Conservation (phyloP, 1,284 basidiomycete species). For the Xanthoconium separans region DNA sequence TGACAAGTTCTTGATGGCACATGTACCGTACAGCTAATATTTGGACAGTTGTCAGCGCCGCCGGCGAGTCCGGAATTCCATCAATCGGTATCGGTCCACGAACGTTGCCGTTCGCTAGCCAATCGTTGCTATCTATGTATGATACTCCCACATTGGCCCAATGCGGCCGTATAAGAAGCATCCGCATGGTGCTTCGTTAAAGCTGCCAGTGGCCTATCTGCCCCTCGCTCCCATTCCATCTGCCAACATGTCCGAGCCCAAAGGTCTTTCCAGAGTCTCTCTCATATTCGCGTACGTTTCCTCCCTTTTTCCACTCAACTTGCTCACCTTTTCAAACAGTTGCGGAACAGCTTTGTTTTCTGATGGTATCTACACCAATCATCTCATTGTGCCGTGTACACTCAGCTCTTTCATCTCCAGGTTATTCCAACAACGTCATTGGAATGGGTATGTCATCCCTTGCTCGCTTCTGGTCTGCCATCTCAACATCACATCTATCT, state of each 20-base stretch:
- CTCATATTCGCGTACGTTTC: slow-evolving; percentile 74
- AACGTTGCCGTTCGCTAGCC: slow-evolving; percentile 25
- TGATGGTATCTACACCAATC: slow-evolving; percentile 55
- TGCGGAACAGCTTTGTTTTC: slow-evolving; percentile 87
- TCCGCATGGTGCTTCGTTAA: neutral
- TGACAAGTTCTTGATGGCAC: neutral
- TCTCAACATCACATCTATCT: slow-evolving; percentile 4
- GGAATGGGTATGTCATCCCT: slow-evolving; percentile 55
- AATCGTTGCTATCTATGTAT: slow-evolving; percentile 12
- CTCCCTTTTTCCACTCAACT: neutral
- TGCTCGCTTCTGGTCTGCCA: neutral
- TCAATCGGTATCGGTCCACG: slow-evolving; percentile 5
- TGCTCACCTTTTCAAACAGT: slow-evolving; percentile 35
- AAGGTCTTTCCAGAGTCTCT: slow-evolving; percentile 53
- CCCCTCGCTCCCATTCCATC: neutral
- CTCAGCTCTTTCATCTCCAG: slow-evolving; percentile 35
- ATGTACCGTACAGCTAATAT: too few relatives aligned
- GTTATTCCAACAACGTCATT: slow-evolving; percentile 82
- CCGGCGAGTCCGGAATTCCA: neutral
- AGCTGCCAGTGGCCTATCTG: neutral
- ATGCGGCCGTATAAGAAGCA: slow-evolving; percentile 19
- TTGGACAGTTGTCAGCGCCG: neutral
- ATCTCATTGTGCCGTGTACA: neutral
- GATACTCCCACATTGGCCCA: neutral
- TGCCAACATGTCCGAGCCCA: slow-evolving; percentile 19